Percentiles rank a stretch among this genome's conserved stretches.
Conservation (phyloP, 768 basidiomycete genomes). For the Mycena vulgaris region DNA sequence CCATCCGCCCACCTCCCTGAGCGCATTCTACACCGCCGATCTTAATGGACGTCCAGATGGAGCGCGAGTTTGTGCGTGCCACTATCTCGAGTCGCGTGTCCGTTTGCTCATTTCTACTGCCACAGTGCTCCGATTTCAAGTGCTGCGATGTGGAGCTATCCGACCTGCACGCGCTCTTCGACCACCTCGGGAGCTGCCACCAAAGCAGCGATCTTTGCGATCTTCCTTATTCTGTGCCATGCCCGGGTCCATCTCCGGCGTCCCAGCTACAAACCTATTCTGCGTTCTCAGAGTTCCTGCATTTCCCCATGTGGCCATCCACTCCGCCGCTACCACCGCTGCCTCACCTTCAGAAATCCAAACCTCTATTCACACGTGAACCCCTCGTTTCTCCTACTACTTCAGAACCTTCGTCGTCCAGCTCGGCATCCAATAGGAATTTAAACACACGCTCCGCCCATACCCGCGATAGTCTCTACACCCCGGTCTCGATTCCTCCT, state of each 20-base stretch:
- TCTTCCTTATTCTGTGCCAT: not conserved
- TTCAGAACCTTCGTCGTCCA: not conserved
- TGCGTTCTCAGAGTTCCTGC: constrained; percentile 15
- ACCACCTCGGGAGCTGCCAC: constrained; percentile 25
- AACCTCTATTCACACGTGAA: constrained; percentile 15
- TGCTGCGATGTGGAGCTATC: constrained; percentile 29
- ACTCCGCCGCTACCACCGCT: not conserved
- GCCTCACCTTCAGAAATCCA: not conserved
- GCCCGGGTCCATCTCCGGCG: not conserved
- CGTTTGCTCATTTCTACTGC: not conserved
- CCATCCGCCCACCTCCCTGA: not conserved
- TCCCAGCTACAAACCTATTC: not conserved
- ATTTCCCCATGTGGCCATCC: not conserved
- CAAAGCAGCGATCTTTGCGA: constrained; percentile 3
- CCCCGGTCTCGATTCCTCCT: constrained; percentile 11
- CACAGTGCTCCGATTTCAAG: constrained; percentile 31
- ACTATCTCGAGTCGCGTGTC: not conserved
- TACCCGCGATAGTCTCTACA: constrained; percentile 15
- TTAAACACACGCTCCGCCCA: not conserved
- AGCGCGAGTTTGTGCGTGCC: constrained; percentile 32
- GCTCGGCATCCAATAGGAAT: not conserved
- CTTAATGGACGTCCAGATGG: constrained; percentile 17
- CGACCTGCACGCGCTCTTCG: constrained; percentile 29
- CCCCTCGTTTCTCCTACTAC: constrained; percentile 9
- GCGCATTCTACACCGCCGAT: not conserved